A percentile compares a stretch with the other conserved stretches of the same genome.
These are phyloP conservation scores for Blastomyces silverae DNA, from an alignment of 2,329 filamentous ascomycete genomes.

Conservation along the genomic window DNA sequence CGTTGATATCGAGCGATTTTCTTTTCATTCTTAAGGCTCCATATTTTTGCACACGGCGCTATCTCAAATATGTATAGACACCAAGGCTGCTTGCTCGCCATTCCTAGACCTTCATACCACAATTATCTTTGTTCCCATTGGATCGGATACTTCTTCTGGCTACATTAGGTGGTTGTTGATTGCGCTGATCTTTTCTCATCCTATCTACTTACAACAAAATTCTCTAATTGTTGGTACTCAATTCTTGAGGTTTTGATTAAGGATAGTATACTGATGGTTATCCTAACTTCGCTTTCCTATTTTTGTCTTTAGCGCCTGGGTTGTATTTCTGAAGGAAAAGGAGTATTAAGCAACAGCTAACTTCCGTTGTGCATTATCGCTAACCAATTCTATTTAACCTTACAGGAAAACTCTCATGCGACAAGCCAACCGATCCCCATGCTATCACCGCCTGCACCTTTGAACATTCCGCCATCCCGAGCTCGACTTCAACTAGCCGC, in stretches of 20 bases:
- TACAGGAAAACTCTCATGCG: constrained; percentile 30
- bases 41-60: constrained; percentile 17
- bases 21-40: constrained; percentile 16
- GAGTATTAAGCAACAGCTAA: not conserved
- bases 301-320: not conserved
- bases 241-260: not conserved
- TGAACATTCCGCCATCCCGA: constrained; percentile 79
- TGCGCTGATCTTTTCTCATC: constrained; percentile 13
- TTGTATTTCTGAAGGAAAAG: not conserved
- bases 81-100: constrained; percentile 19
- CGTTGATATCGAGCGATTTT: constrained; percentile 13
- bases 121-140: constrained; percentile 15
- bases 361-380: not conserved
- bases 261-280: constrained; percentile 1
- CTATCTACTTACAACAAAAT: not conserved
- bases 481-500: constrained; percentile 87
- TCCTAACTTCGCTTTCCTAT: not conserved
- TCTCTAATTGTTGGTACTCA: not conserved
- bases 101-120: constrained; percentile 22
- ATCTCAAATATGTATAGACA: constrained; percentile 25
- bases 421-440: constrained; percentile 39
- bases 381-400: constrained; percentile 20
- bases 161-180: constrained; percentile 19
- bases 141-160: constrained; percentile 20
- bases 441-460: constrained; percentile 60